These are phyloP conservation scores for Malassezia arunalokei DNA, from an alignment of 1,284 basidiomycete genomes.

Conservation along the genomic window DNA sequence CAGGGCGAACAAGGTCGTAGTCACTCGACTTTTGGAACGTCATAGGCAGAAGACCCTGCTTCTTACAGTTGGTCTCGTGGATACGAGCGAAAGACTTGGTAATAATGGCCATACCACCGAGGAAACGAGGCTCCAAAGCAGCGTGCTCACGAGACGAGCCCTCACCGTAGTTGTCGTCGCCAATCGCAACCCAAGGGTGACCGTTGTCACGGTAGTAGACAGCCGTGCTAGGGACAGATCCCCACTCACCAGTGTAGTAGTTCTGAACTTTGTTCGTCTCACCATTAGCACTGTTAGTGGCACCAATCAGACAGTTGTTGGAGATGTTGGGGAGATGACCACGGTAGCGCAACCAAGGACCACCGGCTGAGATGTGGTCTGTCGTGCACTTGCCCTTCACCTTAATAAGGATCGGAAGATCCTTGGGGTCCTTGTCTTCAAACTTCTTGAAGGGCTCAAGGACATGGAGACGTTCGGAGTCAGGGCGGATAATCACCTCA, in stretches of 20 bases:
- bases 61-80: slow-evolving; percentile 91
- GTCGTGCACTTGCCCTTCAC: slow-evolving; percentile 94
- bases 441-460: slow-evolving; percentile 80
- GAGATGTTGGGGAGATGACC: slow-evolving; percentile 98
- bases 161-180: slow-evolving; percentile 78
- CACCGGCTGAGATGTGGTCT: slow-evolving; percentile 69
- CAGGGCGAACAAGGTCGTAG: slow-evolving; percentile 42
- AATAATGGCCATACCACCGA: slow-evolving; percentile 89
- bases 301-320: slow-evolving; percentile 89
- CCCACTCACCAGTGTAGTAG: slow-evolving; percentile 75
- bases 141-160: slow-evolving; percentile 96
- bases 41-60: slow-evolving; percentile 42
- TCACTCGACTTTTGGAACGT: slow-evolving; percentile 40
- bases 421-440: slow-evolving; percentile 80
- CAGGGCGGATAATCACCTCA: slow-evolving; percentile 73
- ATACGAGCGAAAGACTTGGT: slow-evolving; percentile 94
- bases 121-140: slow-evolving; percentile 90
- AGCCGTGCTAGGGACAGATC: slow-evolving; percentile 68
- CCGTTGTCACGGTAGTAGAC: slow-evolving; percentile 77
- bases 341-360: slow-evolving; percentile 98
- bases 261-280: slow-evolving; percentile 92
- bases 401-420: slow-evolving; percentile 91
- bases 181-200: slow-evolving; percentile 87
- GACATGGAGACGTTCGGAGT: slow-evolving; percentile 86
- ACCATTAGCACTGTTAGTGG: slow-evolving; percentile 85